Base-by-base conservation (phyloP, 1,284 basidiomycete species). In the Trichosporon ovoides region DNA sequence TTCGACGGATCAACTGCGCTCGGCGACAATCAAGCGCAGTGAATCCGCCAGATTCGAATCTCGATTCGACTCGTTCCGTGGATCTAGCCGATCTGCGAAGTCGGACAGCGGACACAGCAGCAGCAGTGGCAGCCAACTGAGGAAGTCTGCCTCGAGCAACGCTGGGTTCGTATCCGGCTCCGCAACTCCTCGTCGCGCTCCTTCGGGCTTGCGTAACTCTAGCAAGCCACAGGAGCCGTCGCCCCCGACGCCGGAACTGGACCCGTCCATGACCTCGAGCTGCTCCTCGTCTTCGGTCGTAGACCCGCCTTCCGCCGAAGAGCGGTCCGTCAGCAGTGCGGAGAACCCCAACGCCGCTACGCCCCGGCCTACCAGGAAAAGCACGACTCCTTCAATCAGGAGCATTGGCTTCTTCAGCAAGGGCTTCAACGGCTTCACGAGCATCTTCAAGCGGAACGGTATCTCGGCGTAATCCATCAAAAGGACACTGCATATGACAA, bases 161-260 rank as follows among this genome's bases (percentile, higher is more conserved):
- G 28, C 16, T 11, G 28, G 28, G 28, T 28, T 22, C 7, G 12
- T 6, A 4, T 22, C 43, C 11, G n/a, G 40, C 12, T 5, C 19
- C 11, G 46, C 46, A 19, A 9, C 52, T 2, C 33, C 31, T 9
- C 36, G 43, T 11, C 52, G 37, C 7, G 46, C 52, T n/a, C 61
- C 61, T 2, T 59, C 57, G 12, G 57, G 48, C 7, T 55, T 59
- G 4, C 62, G 62, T 40, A 53, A 58, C 52, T 40, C 52, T 12
- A 22, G 22, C 40, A 28, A 35, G 46, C 37, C 46, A 16, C 13
- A 22, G 5, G 46, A 19, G 34, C 37, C 37, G 6, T 64, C 65
- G 11, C 69, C 69, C 2, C 62, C 66, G 1, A 69, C 69, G 7
- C 68, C 69, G 20, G 69, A 71, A 50, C 62, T 71, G 3, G 69